Evolutionary conservation across 2,329 filamentous ascomycete genomes (phyloP).

Genomic region (Aspergillus fumigatiaffinis): DNA sequence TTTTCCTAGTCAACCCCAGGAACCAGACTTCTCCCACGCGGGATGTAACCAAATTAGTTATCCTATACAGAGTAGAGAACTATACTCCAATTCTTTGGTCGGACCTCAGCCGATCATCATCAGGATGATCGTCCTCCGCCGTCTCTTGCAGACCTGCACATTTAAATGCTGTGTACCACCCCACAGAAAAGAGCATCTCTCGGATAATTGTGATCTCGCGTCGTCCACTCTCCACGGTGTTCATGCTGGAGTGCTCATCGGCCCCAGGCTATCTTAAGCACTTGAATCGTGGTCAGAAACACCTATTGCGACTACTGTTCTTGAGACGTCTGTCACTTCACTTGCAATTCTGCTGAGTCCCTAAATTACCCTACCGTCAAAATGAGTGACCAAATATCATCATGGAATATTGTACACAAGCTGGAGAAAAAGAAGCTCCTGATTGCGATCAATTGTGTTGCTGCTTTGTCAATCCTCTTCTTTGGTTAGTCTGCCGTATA

Average conservation of each 20-base stretch:
- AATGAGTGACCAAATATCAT: constrained; percentile 38
- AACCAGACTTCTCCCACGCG: constrained; percentile 12
- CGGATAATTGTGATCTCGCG: not conserved
- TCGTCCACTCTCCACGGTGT: not conserved
- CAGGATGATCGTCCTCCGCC: not conserved
- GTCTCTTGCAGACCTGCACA: not conserved
- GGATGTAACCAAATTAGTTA: constrained; percentile 19
- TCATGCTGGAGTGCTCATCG: not conserved
- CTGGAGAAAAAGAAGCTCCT: constrained; percentile 55
- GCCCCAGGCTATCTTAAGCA: not conserved
- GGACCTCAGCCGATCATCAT: constrained; percentile 1
- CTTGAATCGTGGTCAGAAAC: not conserved
- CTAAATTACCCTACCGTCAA: constrained; percentile 4
- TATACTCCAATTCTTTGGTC: constrained; percentile 1
- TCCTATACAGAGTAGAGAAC: not conserved
- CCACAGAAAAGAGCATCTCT: not conserved
- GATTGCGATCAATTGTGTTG: constrained; percentile 60
- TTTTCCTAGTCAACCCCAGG: not conserved
- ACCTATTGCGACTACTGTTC: not conserved
- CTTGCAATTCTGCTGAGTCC: not conserved
- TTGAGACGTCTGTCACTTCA: not conserved
- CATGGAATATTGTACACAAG: constrained; percentile 50
- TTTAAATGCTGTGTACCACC: not conserved
- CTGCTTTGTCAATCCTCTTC: constrained; percentile 65
- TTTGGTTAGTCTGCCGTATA: constrained; percentile 42